Conservation (phyloP, 805 yeast genomes). For the Pichia eremophila region DNA sequence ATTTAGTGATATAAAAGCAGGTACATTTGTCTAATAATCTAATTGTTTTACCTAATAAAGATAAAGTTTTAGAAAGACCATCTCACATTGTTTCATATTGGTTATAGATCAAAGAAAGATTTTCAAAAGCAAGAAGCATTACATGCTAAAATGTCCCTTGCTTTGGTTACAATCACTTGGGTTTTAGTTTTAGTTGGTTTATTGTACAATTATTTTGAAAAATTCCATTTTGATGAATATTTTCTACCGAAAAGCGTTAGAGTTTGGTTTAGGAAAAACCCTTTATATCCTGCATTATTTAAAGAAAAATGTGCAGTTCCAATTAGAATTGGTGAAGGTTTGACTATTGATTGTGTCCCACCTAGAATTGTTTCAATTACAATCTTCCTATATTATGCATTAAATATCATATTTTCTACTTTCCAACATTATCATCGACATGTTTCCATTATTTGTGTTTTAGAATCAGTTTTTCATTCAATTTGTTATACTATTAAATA, state of each 20-base stretch:
- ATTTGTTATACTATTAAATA: slow-evolving; percentile 18
- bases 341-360: slow-evolving; percentile 4
- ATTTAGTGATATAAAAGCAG: too few relatives aligned
- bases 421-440: slow-evolving; percentile 52
- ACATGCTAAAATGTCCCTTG: not conserved
- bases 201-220: not conserved
- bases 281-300: slow-evolving; percentile 5
- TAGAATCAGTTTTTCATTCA: slow-evolving; percentile 28
- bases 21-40: too few relatives aligned
- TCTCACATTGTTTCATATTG: not conserved
- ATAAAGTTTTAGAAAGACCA: not conserved
- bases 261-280: slow-evolving; percentile 2
- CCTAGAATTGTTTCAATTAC: slow-evolving; percentile 7
- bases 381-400: slow-evolving; percentile 1
- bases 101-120: not conserved
- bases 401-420: slow-evolving; percentile 16
- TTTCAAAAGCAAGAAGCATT: not conserved
- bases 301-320: slow-evolving; percentile 5
- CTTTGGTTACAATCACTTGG: slow-evolving; percentile 9
- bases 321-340: not conserved
- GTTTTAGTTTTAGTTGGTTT: slow-evolving; percentile 4
- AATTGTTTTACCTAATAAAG: not conserved
- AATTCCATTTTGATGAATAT: slow-evolving; percentile 1
- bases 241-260: not conserved
- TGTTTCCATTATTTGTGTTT: slow-evolving; percentile 27